phyloP scores from a whole-genome alignment of 192 early-diverging fungal species.

The Haplosporangium gracile region DNA sequence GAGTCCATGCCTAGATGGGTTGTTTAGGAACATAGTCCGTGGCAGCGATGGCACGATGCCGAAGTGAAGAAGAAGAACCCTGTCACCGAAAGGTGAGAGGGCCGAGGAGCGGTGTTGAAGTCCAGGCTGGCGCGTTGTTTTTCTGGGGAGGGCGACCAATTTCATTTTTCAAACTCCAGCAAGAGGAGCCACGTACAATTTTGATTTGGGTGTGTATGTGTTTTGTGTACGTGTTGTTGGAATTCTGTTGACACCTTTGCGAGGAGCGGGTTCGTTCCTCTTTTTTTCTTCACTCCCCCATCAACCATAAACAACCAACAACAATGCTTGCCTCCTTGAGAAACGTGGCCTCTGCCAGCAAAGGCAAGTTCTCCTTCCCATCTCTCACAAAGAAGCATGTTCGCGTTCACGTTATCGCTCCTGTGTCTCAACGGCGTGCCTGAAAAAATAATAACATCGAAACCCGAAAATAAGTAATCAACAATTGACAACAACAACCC shows the following conservation, averaged over 20 bases:
- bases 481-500: not conserved
- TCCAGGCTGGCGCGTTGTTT: too few species aligned
- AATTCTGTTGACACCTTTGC: not conserved
- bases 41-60: too few species aligned
- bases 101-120: too few species aligned
- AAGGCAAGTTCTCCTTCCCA: constrained; percentile 39
- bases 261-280: not conserved
- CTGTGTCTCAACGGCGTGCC: not conserved
- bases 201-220: too few species aligned
- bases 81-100: too few species aligned
- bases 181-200: too few species aligned
- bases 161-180: too few species aligned
- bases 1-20: too few species aligned
- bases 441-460: not conserved
- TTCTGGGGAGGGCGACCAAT: too few species aligned
- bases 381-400: not conserved
- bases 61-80: too few species aligned
- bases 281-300: constrained; percentile 10
- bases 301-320: constrained; percentile 22
- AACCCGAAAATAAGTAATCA: not conserved
- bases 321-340: constrained; percentile 42
- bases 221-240: not conserved
- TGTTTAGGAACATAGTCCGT: too few species aligned
- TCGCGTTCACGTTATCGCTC: not conserved
- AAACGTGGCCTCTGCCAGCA: constrained; percentile 44